Conservation (phyloP, 176 grass and related monocot genomes). For the Avena insularis region DNA sequence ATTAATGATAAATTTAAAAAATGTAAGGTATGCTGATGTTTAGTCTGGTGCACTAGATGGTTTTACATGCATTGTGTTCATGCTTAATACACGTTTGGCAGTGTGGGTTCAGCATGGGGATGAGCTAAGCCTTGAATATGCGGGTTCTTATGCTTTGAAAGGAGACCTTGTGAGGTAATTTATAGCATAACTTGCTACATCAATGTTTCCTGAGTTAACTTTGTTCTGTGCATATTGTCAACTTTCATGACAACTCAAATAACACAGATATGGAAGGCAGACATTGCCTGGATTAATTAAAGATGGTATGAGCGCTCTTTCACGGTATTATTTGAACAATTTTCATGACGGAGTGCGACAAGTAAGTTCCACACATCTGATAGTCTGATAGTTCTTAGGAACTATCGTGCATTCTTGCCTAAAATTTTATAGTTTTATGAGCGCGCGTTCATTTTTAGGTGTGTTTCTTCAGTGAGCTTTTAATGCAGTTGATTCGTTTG, state of each 20-base stretch:
- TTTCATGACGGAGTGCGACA: constrained; percentile 94
- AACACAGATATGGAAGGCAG: constrained; percentile 87
- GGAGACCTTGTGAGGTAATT: constrained; percentile 92
- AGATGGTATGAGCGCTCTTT: constrained; percentile 92
- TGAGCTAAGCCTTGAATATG: constrained; percentile 95
- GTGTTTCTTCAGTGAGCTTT: constrained; percentile 10
- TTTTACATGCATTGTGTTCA: constrained; percentile 32
- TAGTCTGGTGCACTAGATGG: constrained; percentile 22
- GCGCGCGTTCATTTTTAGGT: constrained; percentile 1
- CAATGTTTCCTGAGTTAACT: constrained; percentile 27
- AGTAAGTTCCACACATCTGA: constrained; percentile 47
- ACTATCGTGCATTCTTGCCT: constrained; percentile 3
- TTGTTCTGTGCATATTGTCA: constrained; percentile 2
- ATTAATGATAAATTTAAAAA: constrained; percentile 87
- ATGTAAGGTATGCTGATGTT: constrained; percentile 55
- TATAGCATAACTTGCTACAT: constrained; percentile 18
- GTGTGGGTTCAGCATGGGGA: constrained; percentile 97
- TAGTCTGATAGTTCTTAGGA: constrained; percentile 17
- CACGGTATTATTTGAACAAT: constrained; percentile 98
- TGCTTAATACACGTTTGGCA: constrained; percentile 47
- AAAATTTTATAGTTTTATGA: constrained; percentile 22
- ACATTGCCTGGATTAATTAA: constrained; percentile 93
- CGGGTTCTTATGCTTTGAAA: constrained; percentile 95
- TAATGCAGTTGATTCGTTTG: not conserved
- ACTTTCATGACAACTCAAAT: constrained; percentile 33